These are phyloP conservation scores for Usnea hakonensis DNA, from an alignment of 495 filamentous ascomycete genomes.

Conservation along the genomic window DNA sequence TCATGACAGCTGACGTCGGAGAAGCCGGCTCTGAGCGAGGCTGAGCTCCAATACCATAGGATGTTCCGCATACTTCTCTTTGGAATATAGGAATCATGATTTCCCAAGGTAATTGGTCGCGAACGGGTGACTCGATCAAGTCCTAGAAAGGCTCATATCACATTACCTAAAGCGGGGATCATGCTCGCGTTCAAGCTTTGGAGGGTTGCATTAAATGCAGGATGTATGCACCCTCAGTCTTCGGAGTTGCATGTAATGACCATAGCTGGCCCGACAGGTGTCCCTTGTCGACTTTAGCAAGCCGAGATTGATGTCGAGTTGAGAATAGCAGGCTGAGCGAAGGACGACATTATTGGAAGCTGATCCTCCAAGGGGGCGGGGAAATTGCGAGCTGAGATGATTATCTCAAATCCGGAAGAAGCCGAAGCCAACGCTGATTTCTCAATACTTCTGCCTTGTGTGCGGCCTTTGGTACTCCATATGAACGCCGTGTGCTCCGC, in stretches of 20 bases:
- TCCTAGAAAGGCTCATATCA: neutral
- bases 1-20: neutral
- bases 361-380: neutral
- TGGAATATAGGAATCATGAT: neutral
- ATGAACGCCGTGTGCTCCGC: neutral
- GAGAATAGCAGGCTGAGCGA: neutral
- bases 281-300: neutral
- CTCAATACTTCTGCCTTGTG: neutral
- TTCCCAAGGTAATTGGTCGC: neutral
- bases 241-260: neutral
- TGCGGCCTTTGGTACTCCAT: neutral
- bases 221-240: neutral
- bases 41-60: neutral
- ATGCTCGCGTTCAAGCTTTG: neutral
- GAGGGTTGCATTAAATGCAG: neutral
- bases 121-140: neutral
- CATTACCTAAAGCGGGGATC: neutral
- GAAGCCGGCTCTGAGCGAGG: neutral
- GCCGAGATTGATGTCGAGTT: neutral
- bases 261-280: neutral
- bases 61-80: neutral
- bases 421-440: neutral
- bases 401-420: neutral
- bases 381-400: neutral
- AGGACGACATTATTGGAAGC: neutral